Conservation (phyloP, 2,329 filamentous ascomycete species). For the Septoria petroselini region DNA sequence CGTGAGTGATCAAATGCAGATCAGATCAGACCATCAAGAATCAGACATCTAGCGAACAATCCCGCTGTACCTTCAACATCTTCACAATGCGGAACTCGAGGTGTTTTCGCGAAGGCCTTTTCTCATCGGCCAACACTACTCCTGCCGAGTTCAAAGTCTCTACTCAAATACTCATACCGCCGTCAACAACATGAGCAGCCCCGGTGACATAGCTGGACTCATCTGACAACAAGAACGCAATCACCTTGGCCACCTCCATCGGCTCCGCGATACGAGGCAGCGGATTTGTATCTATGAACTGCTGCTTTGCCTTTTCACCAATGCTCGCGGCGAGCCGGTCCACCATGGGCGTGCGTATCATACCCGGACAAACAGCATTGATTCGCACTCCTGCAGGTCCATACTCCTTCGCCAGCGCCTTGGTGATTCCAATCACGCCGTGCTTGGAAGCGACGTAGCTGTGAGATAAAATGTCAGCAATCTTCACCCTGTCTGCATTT, state of each 20-base stretch:
- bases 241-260: conserved; percentile 34
- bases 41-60: no score
- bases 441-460: conserved; percentile 24
- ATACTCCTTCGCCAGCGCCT: conserved; percentile 23
- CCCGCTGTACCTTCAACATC: no score
- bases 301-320: background rate
- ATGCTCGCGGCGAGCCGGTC: background rate
- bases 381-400: conserved; percentile 25
- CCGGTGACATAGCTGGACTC: conserved; percentile 14
- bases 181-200: conserved; percentile 10
- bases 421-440: conserved; percentile 27
- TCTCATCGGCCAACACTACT: background rate
- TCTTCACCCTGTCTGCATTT: no score
- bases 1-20: no score
- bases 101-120: no score
- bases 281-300: conserved; percentile 9
- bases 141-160: background rate
- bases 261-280: conserved; percentile 24
- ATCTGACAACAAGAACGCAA: conserved; percentile 14
- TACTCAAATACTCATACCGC: conserved; percentile 12
- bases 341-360: conserved; percentile 40
- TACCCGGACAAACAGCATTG: conserved; percentile 28
- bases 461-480: no score
- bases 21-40: no score
- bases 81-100: no score